Conservation (phyloP, 2,329 filamentous ascomycete species). For the Curvularia eragrostidis region DNA sequence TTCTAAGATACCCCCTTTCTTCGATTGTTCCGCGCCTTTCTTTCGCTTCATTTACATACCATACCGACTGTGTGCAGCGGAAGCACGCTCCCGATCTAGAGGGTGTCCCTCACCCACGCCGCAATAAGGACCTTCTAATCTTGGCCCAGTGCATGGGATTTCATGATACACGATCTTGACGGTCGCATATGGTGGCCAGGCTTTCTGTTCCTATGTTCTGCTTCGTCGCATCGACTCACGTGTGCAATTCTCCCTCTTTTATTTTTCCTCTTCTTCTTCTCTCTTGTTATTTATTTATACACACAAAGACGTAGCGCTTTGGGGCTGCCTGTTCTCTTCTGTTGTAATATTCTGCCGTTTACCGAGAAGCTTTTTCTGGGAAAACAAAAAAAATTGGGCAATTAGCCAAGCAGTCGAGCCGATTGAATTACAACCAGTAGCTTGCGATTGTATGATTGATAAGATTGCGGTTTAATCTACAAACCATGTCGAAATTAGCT, state of each 20-base stretch:
- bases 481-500: background rate
- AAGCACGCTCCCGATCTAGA: constrained; percentile 25
- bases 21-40: constrained; percentile 34
- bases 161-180: constrained; percentile 38
- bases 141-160: constrained; percentile 25
- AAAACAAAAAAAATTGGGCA: constrained; percentile 2
- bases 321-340: constrained; percentile 10
- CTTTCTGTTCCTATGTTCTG: constrained; percentile 30
- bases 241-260: constrained; percentile 10
- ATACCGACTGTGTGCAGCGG: constrained; percentile 22
- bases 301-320: background rate
- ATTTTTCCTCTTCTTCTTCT: background rate
- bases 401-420: constrained; percentile 8
- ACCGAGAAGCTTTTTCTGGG: constrained; percentile 6
- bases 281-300: background rate
- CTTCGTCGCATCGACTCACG: constrained; percentile 12
- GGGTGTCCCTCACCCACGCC: constrained; percentile 9
- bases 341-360: constrained; percentile 11
- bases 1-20: constrained; percentile 68
- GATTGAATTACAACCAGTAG: constrained; percentile 3
- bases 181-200: constrained; percentile 32
- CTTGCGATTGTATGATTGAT: constrained; percentile 1
- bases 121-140: constrained; percentile 24
- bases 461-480: background rate
- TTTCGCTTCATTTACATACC: constrained; percentile 29